phyloP scores from a whole-genome alignment of 768 basidiomycete genomes.

The Austroboletus eburneus region DNA sequence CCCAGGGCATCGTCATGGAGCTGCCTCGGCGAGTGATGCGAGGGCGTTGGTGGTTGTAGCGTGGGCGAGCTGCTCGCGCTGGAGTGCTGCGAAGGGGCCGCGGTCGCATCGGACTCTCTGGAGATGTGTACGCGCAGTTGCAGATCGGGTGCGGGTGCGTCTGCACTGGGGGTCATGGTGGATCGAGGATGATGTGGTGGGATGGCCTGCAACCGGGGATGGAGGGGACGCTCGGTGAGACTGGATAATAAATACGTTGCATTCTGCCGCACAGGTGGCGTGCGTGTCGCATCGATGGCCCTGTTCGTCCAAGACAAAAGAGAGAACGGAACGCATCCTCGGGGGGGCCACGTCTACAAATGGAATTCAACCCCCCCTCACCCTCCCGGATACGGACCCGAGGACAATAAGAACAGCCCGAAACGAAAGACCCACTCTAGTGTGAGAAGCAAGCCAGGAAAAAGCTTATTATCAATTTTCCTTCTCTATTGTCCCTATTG shows the following conservation, averaged over 20 bases:
- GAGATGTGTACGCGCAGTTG: constrained; percentile 22
- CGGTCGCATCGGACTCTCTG: constrained; percentile 20
- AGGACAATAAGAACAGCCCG: constrained; percentile 26
- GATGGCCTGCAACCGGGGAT: constrained; percentile 11
- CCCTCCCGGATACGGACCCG: constrained; percentile 2
- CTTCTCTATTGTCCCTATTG: constrained; percentile 27
- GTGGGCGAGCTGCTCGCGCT: constrained; percentile 17
- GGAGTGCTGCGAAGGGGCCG: constrained; percentile 12
- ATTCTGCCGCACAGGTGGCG: constrained; percentile 10
- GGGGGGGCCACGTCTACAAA: background rate
- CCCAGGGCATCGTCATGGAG: constrained; percentile 27
- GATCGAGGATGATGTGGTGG: constrained; percentile 2
- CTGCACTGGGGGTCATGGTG: constrained; percentile 15
- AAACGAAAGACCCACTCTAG: constrained; percentile 5
- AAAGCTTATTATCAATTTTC: constrained; percentile 8
- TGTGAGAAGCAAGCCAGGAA: constrained; percentile 16
- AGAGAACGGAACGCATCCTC: background rate
- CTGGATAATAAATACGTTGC: constrained; percentile 24
- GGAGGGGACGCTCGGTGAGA: background rate
- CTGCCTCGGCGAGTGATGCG: constrained; percentile 25
- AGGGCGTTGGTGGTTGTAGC: constrained; percentile 15
- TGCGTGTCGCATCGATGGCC: constrained; percentile 3
- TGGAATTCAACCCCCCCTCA: constrained; percentile 7
- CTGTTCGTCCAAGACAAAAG: constrained; percentile 31
- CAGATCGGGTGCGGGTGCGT: constrained; percentile 12